Evolutionary conservation across 129 eudicot genomes (phyloP), one percentile per base, ranked within the genome.

Genomic region (Chrysanthemum lavandulifolium): DNA sequence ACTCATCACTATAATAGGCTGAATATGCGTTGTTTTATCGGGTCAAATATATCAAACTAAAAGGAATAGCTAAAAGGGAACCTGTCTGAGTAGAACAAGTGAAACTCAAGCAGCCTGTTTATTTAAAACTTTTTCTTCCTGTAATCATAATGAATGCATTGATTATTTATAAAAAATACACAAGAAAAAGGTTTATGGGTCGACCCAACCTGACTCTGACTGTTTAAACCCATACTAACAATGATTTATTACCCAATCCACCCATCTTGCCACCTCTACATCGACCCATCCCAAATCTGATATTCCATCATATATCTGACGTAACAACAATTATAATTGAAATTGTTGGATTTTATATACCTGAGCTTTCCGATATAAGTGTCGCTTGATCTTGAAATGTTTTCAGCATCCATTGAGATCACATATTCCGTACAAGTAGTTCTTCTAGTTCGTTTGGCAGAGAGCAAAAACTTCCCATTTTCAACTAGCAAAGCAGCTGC

Each of bases 351-450:
- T 43, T 77, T 56, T 40, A 40, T 40, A 65, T 78, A 91, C 97
- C 97, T 87, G 54, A 91, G 86, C 77, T 91, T 91, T 80, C 97
- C 97, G 12, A 91, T 86, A 62, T 91, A 91, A 50, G 97, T 84
- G 86, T 81, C 88, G 83, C 91, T 91, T 57, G 97, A 87, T 82
- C 97, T 82, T 27, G 97, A 87, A 73, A 91, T 91, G 73, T 91
- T 87, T 68, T 88, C 95, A 36, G 97, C 95, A 51, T 91, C 97
- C 91, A 88, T 91, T 61, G 97, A 91, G 72, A 91, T 87, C 23
- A 91, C 89, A 64, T 91, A 91, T 77, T 91, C 97, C 1, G 97
- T 91, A 79, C 91, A 91, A 67, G 97, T 91, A 59, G 97, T 91
- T 71, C 97, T 79, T 55, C 95, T 83, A 53, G 97, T 91, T 82